Conservation (phyloP, 1,284 basidiomycete genomes). For the Flammula alnicola region DNA sequence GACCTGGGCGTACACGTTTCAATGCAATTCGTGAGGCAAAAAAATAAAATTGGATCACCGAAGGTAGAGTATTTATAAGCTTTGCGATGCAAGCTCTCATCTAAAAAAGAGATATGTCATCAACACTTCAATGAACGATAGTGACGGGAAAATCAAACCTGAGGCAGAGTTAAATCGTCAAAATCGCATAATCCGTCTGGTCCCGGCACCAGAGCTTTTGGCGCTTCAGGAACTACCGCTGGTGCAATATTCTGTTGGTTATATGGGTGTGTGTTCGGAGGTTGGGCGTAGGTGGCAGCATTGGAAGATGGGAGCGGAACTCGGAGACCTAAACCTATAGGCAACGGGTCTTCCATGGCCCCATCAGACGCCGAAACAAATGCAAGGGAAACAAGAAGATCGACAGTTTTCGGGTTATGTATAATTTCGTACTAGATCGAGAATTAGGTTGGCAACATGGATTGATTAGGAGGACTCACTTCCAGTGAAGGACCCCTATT, state of each 20-base stretch:
- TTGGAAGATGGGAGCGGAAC: constrained; percentile 38
- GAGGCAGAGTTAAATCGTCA: constrained; percentile 41
- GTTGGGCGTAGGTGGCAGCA: background rate
- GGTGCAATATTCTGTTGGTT: background rate
- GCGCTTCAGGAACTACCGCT: constrained; percentile 4
- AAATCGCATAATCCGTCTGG: constrained; percentile 52
- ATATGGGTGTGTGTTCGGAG: background rate
- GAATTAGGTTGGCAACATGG: background rate
- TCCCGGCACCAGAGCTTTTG: constrained; percentile 20
- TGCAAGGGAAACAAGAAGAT: constrained; percentile 64
- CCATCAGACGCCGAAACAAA: constrained; percentile 56
- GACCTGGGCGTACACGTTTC: constrained; percentile 37
- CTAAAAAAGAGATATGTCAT: constrained; percentile 33
- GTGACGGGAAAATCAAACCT: constrained; percentile 33
- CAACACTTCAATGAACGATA: background rate
- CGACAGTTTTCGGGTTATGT: constrained; percentile 59
- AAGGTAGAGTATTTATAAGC: constrained; percentile 52
- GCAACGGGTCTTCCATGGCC: constrained; percentile 58
- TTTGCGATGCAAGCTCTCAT: constrained; percentile 50
- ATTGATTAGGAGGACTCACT: constrained; percentile 37
- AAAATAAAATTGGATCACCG: constrained; percentile 38
- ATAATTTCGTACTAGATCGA: constrained; percentile 60
- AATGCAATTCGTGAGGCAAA: background rate
- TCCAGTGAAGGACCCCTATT: constrained; percentile 67
- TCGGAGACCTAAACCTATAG: constrained; percentile 59